Conservation (phyloP, 306 rosid species). For the Macrotyloma uniflorum region DNA sequence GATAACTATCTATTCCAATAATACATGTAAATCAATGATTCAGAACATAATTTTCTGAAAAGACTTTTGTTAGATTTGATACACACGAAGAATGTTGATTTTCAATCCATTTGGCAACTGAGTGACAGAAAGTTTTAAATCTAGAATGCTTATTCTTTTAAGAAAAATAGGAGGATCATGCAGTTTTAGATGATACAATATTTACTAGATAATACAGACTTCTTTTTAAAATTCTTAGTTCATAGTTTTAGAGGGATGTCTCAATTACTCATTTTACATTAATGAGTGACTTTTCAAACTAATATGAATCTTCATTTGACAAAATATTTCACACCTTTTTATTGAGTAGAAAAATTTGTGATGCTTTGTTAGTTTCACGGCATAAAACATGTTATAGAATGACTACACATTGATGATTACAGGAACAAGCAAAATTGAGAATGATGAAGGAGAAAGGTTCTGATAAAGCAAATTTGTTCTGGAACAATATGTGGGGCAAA, state of each 20-base stretch:
- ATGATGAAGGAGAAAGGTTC: slow-evolving; percentile 75
- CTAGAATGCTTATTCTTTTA: not conserved
- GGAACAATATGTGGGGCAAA: slow-evolving; percentile 82
- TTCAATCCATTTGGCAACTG: not conserved
- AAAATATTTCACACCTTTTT: not conserved
- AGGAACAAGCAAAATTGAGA: slow-evolving; percentile 77
- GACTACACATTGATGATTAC: slow-evolving; percentile 25
- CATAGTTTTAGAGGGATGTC: not conserved
- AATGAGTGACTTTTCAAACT: not conserved
- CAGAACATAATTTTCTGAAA: slow-evolving; percentile 5
- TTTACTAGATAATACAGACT: not conserved
- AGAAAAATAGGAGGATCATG: not conserved
- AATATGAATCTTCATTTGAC: not conserved
- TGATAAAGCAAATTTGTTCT: slow-evolving; percentile 55
- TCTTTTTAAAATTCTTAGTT: not conserved
- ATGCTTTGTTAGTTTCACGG: slow-evolving; percentile 19
- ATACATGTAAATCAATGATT: not conserved
- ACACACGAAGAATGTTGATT: not conserved
- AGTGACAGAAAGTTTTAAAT: not conserved
- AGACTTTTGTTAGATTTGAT: slow-evolving; percentile 5
- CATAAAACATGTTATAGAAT: not conserved
- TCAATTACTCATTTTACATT: not conserved
- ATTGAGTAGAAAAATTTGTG: not conserved
- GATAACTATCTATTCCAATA: not conserved
- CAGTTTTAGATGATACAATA: not conserved